Conservation (phyloP, 2,329 filamentous ascomycete species). For the Colletotrichum cordylinicola region DNA sequence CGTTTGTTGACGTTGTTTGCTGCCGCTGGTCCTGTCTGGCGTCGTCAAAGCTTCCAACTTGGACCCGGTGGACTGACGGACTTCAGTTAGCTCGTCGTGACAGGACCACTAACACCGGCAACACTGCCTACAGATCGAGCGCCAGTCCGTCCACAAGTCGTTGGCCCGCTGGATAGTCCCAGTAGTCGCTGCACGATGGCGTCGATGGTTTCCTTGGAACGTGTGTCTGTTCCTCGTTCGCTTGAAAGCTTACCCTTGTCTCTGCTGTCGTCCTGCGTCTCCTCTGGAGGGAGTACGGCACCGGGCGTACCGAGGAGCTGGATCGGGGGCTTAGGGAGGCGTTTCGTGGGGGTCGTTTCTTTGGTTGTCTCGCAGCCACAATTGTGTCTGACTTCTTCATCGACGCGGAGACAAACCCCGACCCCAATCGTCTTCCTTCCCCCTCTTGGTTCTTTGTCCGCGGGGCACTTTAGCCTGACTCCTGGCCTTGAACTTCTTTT, state of each 20-base stretch:
- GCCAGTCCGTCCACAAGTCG: background rate
- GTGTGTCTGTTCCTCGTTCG: background rate
- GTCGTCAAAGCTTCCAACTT: slow-evolving; percentile 3
- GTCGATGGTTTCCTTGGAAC: background rate
- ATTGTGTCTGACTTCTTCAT: background rate
- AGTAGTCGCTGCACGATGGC: background rate
- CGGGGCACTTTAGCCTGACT: background rate
- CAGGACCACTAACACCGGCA: slow-evolving; percentile 2
- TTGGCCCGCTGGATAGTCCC: background rate
- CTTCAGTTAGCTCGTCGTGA: background rate
- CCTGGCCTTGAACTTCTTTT: slow-evolving; percentile 10
- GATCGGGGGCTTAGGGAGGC: background rate
- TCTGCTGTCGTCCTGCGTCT: background rate
- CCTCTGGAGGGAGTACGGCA: background rate
- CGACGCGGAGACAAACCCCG: background rate
- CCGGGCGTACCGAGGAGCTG: background rate
- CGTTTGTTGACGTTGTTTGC: background rate
- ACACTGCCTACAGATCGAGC: background rate
- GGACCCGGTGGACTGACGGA: background rate
- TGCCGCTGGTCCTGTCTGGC: background rate
- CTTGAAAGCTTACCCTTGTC: background rate
- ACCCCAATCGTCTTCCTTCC: background rate
- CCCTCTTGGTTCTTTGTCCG: slow-evolving; percentile 1
- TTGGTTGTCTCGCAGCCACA: background rate
- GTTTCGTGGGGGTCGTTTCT: background rate